phyloP scores from a whole-genome alignment of 208 protist species.

The Trypanosoma caninum region DNA sequence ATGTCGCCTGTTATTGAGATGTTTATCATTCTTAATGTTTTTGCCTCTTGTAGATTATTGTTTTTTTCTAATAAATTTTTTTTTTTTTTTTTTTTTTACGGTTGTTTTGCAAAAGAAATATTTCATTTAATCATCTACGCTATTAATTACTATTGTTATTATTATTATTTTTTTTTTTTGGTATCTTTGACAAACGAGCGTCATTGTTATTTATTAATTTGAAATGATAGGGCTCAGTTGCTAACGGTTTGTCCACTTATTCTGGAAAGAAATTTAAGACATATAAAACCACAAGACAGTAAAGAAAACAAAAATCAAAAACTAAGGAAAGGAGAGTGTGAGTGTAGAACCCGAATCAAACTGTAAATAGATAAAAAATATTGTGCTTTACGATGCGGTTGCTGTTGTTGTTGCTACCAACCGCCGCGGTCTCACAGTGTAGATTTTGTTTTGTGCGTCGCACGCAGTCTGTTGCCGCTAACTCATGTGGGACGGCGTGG shows the following conservation, averaged over 20 bases:
- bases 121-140: neutral
- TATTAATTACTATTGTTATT: neutral
- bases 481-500: slow-evolving; percentile 13
- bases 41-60: too few species aligned
- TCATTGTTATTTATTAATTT: too few species aligned
- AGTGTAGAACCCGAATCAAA: neutral
- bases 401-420: slow-evolving; percentile 4
- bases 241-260: too few species aligned
- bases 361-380: slow-evolving; percentile 16
- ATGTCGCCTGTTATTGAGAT: too few species aligned
- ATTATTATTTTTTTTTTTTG: slow-evolving; percentile 8
- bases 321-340: slow-evolving; percentile 7
- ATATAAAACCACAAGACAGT: too few species aligned
- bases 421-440: neutral
- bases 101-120: too few species aligned
- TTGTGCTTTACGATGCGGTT: slow-evolving; percentile 17
- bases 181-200: too few species aligned
- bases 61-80: too few species aligned
- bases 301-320: slow-evolving; percentile 3
- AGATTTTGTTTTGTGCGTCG: neutral
- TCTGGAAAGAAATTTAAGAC: too few species aligned
- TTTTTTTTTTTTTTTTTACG: too few species aligned
- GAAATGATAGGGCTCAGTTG: too few species aligned
- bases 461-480: neutral
- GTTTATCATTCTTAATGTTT: too few species aligned